phyloP scores from a whole-genome alignment of 2,329 filamentous ascomycete species.

The Fusarium fujikuroi region DNA sequence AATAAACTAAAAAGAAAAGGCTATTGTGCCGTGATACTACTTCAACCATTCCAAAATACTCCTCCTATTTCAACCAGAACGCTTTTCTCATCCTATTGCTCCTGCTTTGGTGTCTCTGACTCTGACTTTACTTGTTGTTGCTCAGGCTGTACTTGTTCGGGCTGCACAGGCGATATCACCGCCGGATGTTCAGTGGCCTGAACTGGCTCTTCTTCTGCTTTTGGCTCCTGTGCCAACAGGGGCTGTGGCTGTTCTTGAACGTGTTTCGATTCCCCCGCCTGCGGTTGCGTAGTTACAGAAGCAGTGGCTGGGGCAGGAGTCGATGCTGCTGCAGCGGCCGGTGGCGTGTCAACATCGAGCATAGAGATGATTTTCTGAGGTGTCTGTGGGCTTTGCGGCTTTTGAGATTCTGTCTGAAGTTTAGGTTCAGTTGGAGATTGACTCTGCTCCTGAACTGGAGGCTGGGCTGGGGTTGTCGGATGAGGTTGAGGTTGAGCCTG shows the following conservation, averaged over 20 bases:
- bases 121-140: constrained; percentile 19
- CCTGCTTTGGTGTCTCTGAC: constrained; percentile 18
- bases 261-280: constrained; percentile 8
- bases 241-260: constrained; percentile 7
- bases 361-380: constrained; percentile 29
- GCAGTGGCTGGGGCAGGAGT: neutral
- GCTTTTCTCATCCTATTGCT: constrained; percentile 6
- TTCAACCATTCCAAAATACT: neutral
- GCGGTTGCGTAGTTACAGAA: constrained; percentile 3
- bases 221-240: constrained; percentile 2
- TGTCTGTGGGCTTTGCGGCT: neutral
- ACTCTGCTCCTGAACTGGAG: neutral
- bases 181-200: constrained; percentile 14
- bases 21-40: constrained; percentile 2
- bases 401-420: neutral
- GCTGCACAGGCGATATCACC: neutral
- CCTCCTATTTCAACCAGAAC: constrained; percentile 1
- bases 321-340: neutral
- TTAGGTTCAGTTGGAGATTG: neutral
- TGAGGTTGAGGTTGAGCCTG: constrained; percentile 7
- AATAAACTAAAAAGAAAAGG: constrained; percentile 24
- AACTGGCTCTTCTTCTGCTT: constrained; percentile 2
- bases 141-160: neutral
- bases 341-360: constrained; percentile 22
- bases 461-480: neutral